These are phyloP conservation scores for Cochlearia excelsa DNA, from an alignment of 345 rosid genomes.

Conservation along the genomic window DNA sequence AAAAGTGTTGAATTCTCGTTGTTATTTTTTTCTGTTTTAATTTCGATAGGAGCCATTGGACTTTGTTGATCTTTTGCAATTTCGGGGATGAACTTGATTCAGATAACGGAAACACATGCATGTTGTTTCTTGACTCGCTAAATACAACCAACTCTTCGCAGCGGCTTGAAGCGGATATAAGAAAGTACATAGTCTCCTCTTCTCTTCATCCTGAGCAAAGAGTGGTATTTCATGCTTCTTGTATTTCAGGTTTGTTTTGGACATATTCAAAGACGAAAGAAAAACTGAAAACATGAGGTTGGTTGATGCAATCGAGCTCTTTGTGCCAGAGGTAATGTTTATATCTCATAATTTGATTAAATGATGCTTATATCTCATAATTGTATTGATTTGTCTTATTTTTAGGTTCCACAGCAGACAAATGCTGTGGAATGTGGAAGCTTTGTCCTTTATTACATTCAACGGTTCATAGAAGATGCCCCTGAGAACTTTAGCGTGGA, in stretches of 20 bases:
- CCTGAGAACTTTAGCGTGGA: constrained; percentile 43
- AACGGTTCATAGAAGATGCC: constrained; percentile 54
- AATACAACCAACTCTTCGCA: constrained; percentile 42
- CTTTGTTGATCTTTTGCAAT: constrained; percentile 68
- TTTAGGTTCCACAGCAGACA: constrained; percentile 77
- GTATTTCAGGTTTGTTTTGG: constrained; percentile 56
- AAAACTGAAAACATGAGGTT: constrained; percentile 42
- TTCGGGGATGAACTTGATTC: constrained; percentile 52
- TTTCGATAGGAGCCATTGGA: constrained; percentile 65
- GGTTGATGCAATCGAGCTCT: constrained; percentile 48
- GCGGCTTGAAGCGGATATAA: constrained; percentile 56
- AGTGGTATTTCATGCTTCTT: constrained; percentile 2
- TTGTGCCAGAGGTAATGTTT: constrained; percentile 52
- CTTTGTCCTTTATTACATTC: constrained; percentile 65
- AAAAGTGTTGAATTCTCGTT: neutral
- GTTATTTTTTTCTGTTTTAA: neutral
- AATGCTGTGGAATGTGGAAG: constrained; percentile 63
- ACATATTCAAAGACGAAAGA: constrained; percentile 49
- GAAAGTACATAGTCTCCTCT: constrained; percentile 43
- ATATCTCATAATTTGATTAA: constrained; percentile 5
- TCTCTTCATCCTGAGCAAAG: neutral
- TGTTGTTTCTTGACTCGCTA: constrained; percentile 69
- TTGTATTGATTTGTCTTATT: constrained; percentile 12
- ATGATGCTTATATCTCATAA: constrained; percentile 9
- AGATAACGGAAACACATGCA: constrained; percentile 46